Evolutionary conservation across 148 eudicot genomes (phyloP), one percentile per base, ranked within the genome.

Genomic region (Oxyria digyna): DNA sequence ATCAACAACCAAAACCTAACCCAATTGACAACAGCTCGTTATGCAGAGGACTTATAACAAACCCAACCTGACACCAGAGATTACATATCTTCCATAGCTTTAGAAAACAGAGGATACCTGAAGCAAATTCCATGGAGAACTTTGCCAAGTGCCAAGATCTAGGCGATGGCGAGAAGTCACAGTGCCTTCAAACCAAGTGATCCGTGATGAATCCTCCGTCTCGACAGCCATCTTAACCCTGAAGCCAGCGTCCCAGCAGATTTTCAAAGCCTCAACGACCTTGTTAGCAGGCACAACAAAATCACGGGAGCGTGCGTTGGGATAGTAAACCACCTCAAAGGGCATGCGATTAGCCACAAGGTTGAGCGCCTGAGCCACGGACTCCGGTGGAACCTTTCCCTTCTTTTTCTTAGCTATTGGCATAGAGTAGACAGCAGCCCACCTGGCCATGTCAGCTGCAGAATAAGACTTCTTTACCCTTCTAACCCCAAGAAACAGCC

Each of bases 51-150:
- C n/a, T n/a, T n/a, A n/a, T n/a, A n/a, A n/a, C n/a, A n/a, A n/a
- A n/a, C n/a, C n/a, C n/a, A n/a, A n/a, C n/a, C n/a, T n/a, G n/a
- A n/a, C n/a, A n/a, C n/a, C n/a, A n/a, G n/a, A n/a, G n/a, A n/a
- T n/a, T n/a, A n/a, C n/a, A n/a, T n/a, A n/a, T n/a, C n/a, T n/a
- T 20, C 7, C 35, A 67, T 40, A n/a, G n/a, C n/a, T n/a, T n/a
- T n/a, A n/a, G 23, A 13, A 33, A 0, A 7, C 8, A 35, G 3
- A 57, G 18, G n/a, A 38, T 81, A 91, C 97, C 97, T 87, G 78
- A 59, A 91, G 91, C 86, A 85, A 81, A 65, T 84, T 76, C 97
- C 97, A 91, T 3, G 78, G 73, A 38, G 97, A 85, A 37, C 81
- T 79, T 9, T 67, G 71, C 83, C 88, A 85, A 0, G 70, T 71